Percentiles rank a stretch among this genome's conserved stretches.
Conservation (phyloP, 805 yeast genomes). For the Saccharomycopsis synnaedendra region DNA sequence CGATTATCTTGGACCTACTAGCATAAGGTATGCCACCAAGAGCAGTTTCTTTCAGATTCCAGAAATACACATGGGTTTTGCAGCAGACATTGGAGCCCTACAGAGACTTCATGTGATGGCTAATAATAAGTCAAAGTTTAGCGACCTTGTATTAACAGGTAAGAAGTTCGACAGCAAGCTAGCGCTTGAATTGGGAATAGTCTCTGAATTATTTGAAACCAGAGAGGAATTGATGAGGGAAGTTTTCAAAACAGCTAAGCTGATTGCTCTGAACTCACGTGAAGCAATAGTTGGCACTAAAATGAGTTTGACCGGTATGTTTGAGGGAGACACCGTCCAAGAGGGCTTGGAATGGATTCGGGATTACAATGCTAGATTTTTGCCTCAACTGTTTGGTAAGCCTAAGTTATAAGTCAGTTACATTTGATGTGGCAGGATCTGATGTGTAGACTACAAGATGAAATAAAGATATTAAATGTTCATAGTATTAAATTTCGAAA, state of each 20-base stretch:
- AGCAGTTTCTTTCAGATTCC: slow-evolving; percentile 47
- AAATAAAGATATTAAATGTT: not conserved
- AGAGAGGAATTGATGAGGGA: slow-evolving; percentile 36
- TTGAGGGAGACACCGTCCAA: slow-evolving; percentile 5
- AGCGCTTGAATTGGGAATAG: slow-evolving; percentile 46
- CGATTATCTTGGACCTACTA: slow-evolving; percentile 49
- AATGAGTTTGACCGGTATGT: slow-evolving; percentile 1
- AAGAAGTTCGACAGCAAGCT: slow-evolving; percentile 41
- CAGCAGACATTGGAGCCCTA: slow-evolving; percentile 71
- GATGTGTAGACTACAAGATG: not conserved
- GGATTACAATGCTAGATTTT: too few species aligned
- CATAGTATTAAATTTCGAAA: not conserved
- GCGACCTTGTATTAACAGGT: slow-evolving; percentile 54
- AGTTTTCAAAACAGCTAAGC: slow-evolving; percentile 38
- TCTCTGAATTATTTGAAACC: slow-evolving; percentile 34
- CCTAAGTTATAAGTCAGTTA: too few species aligned
- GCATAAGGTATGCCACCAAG: slow-evolving; percentile 43
- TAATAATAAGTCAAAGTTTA: slow-evolving; percentile 44
- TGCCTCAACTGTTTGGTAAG: too few species aligned
- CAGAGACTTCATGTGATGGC: slow-evolving; percentile 51
- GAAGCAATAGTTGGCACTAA: slow-evolving; percentile 9
- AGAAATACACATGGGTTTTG: slow-evolving; percentile 62
- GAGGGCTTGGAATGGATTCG: slow-evolving; percentile 7
- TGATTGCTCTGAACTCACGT: not conserved
- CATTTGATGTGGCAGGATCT: too few species aligned